Evolutionary conservation across 176 grass and related monocot genomes (phyloP), one percentile per base, ranked within the genome.

Genomic region (Triticum turgidum): DNA sequence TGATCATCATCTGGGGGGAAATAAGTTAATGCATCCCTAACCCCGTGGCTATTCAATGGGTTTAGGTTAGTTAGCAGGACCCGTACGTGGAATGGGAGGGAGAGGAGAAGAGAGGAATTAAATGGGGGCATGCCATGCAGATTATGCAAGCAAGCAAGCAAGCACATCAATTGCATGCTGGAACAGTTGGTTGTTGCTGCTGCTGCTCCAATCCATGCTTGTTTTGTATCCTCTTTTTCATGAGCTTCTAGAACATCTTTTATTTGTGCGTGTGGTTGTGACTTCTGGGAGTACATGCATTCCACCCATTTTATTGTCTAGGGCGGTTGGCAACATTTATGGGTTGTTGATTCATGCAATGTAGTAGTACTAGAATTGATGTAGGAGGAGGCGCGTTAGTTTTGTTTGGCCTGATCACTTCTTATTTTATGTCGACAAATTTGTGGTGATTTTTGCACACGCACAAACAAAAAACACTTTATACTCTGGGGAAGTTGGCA

Each of bases 1-100:
- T 85, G 81, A 88, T 88, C 86, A 47, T 42, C 44, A 81, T 64
- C 24, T 15, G 30, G 30, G 38, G 38, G 77, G 13, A 27, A 27
- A 52, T 39, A 72, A 88, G 77, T 77, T 85, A 88, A 82, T 85
- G 82, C 51, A 77, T 77, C 77, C 51, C 35, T 33, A 15, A 85
- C 77, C n/a, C 25, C 8, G 27, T 29, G 29, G 49, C 73, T 24
- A 63, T 17, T 80, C 15, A 56, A 32, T 71, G 82, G 70, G 38
- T 91, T 85, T 91, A 83, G 86, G 86, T 85, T 91, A 91, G 86
- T 85, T 91, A 91, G 77, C 89, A 75, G 77, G 81, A 76, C 76
- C 11, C 35, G 38, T 61, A 4, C 76, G 7, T 62, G 44, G 44
- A 47, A 47, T 0, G 54, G 20, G 33, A 30, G 42, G 5, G 33